A percentile compares a stretch with the other conserved stretches of the same genome.
Evolutionary conservation across 148 eudicot species (phyloP).

Genomic region (Cornus suecica): DNA sequence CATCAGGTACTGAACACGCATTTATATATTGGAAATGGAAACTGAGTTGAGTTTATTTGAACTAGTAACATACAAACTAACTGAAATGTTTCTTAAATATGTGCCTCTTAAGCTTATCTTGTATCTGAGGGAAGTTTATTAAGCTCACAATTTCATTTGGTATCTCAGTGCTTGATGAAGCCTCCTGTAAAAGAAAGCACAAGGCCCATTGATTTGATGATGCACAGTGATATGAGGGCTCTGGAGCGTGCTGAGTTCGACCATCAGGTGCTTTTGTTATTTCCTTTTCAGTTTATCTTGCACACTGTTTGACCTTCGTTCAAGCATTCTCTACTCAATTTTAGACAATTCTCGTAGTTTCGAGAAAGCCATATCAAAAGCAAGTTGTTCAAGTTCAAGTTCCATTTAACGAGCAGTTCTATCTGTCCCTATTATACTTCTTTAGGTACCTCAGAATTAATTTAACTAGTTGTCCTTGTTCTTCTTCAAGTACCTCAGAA

Average conservation of each 20-base stretch:
- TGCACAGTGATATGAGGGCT: conserved; percentile 82
- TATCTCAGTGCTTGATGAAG: conserved; percentile 65
- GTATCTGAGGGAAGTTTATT: neutral
- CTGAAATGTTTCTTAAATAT: neutral
- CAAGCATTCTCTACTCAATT: too few relatives aligned
- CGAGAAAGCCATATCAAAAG: neutral
- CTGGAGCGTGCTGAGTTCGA: conserved; percentile 87
- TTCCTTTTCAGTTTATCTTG: neutral
- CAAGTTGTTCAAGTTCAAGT: too few relatives aligned
- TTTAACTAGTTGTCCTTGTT: neutral
- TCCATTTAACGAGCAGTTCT: too few relatives aligned
- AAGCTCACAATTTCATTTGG: neutral
- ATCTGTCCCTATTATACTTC: too few relatives aligned
- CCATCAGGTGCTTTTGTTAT: conserved; percentile 45
- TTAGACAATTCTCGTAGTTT: neutral
- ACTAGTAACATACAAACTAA: neutral
- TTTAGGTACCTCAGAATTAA: too few relatives aligned
- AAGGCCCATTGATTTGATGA: conserved; percentile 67
- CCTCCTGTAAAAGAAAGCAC: conserved; percentile 84
- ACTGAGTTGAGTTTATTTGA: neutral
- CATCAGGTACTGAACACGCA: neutral
- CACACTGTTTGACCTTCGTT: neutral
- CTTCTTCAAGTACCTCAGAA: neutral
- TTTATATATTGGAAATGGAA: neutral
- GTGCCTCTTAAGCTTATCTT: neutral